Conservation (phyloP, 805 yeast species). For the Starmerella asiatica region DNA sequence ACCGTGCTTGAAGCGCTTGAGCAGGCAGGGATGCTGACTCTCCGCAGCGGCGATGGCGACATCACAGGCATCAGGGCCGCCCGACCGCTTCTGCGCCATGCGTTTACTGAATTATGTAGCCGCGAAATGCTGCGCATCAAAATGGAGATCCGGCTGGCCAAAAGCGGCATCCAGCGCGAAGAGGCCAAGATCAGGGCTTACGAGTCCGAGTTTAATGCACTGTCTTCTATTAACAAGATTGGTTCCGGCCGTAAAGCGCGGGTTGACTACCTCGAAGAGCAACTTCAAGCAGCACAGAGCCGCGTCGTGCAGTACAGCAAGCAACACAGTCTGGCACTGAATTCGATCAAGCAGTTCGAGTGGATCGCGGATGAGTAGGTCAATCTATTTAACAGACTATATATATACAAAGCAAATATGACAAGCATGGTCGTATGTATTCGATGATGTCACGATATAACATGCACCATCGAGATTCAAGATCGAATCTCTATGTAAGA, state of each 20-base stretch:
- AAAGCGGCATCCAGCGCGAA: constrained; percentile 44
- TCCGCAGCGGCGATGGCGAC: constrained; percentile 67
- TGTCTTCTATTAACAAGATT: constrained; percentile 20
- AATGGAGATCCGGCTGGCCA: constrained; percentile 51
- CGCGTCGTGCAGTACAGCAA: neutral
- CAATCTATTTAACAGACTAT: too few species aligned
- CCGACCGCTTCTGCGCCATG: constrained; percentile 70
- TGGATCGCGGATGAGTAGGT: neutral
- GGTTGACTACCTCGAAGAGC: neutral
- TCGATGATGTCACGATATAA: too few species aligned
- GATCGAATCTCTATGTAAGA: too few species aligned
- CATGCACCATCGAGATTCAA: too few species aligned
- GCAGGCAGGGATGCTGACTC: constrained; percentile 58
- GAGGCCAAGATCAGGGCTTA: constrained; percentile 44
- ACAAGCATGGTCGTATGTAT: neutral
- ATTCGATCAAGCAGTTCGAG: neutral
- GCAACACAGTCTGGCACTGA: neutral
- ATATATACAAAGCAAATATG: neutral
- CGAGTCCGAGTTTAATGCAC: constrained; percentile 58
- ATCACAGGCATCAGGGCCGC: constrained; percentile 57
- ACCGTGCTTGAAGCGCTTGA: constrained; percentile 55
- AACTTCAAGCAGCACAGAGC: neutral
- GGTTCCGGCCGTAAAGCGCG: neutral
- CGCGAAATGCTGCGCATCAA: constrained; percentile 45
- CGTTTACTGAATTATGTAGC: constrained; percentile 51